A percentile compares a stretch with the other conserved stretches of the same genome.
These are phyloP conservation scores for Cladosporium sp. DNA, from an alignment of 2,329 filamentous ascomycete species.

Conservation along the genomic window DNA sequence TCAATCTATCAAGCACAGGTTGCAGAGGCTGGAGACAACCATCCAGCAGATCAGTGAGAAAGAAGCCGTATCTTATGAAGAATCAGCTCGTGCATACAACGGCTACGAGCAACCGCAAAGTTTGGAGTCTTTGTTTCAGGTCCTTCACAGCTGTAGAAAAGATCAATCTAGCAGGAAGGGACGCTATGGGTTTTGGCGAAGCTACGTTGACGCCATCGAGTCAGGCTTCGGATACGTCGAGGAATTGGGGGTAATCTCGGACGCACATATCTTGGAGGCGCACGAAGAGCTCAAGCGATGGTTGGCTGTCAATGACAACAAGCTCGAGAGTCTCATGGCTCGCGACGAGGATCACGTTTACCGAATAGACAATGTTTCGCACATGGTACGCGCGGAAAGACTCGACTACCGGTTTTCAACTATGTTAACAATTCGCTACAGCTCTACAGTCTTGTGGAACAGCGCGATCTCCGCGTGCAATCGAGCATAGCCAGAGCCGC, in stretches of 20 bases:
- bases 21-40: constrained; percentile 13
- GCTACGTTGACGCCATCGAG: constrained; percentile 12
- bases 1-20: constrained; percentile 11
- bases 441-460: constrained; percentile 18
- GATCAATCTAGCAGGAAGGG: constrained; percentile 18
- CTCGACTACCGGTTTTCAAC: neutral
- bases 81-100: neutral
- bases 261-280: neutral
- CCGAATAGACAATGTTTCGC: constrained; percentile 12
- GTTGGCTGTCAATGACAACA: constrained; percentile 13
- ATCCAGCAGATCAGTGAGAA: constrained; percentile 8
- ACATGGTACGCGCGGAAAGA: constrained; percentile 10
- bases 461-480: constrained; percentile 16
- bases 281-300: constrained; percentile 14
- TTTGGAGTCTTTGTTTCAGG: constrained; percentile 8
- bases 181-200: constrained; percentile 17
- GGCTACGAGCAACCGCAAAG: neutral
- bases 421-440: neutral
- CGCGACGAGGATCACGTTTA: constrained; percentile 16
- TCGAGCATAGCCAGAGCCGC: constrained; percentile 16
- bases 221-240: constrained; percentile 14
- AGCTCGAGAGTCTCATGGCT: constrained; percentile 14
- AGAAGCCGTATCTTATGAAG: constrained; percentile 1
- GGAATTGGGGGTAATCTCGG: neutral
- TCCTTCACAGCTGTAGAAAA: constrained; percentile 15